A percentile compares a stretch with the other conserved stretches of the same genome.
phyloP scores from a whole-genome alignment of 306 rosid genomes.

The Cucurbita ficifolia region DNA sequence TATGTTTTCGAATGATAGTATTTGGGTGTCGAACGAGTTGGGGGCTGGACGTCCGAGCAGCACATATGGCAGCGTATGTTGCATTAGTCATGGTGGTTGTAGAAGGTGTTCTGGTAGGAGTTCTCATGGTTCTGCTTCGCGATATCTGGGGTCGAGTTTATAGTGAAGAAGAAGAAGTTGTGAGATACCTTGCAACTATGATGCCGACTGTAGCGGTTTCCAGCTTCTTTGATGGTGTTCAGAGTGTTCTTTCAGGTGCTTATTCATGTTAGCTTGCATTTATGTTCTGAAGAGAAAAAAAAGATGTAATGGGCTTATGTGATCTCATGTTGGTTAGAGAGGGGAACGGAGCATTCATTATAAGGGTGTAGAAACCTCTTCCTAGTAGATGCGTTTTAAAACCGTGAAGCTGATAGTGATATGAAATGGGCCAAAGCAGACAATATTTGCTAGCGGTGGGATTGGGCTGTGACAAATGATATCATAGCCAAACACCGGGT shows the following conservation, averaged over 20 bases:
- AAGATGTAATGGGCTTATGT: too few species aligned
- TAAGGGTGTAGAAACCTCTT: too few species aligned
- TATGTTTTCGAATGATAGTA: background rate
- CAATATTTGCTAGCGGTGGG: too few species aligned
- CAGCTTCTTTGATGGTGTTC: conserved; percentile 3
- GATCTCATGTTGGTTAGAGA: too few species aligned
- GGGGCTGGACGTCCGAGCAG: conserved; percentile 8
- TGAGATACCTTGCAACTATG: conserved; percentile 1
- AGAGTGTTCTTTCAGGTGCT: conserved; percentile 7
- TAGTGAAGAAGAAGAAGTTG: conserved; percentile 1
- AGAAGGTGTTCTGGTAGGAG: conserved; percentile 1
- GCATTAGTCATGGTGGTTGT: background rate
- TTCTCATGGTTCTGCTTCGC: background rate
- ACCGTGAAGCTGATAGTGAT: too few species aligned
- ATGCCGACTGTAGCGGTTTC: background rate
- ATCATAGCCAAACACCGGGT: too few species aligned
- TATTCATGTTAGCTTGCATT: background rate
- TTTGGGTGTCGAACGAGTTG: conserved; percentile 5
- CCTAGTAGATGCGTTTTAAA: too few species aligned
- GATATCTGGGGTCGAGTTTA: background rate
- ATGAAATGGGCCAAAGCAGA: too few species aligned
- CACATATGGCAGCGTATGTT: background rate
- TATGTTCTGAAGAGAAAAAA: background rate
- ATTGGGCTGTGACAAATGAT: too few species aligned
- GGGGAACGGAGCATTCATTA: too few species aligned